Conservation (phyloP, 2,329 filamentous ascomycete genomes). For the Alternaria sp. region DNA sequence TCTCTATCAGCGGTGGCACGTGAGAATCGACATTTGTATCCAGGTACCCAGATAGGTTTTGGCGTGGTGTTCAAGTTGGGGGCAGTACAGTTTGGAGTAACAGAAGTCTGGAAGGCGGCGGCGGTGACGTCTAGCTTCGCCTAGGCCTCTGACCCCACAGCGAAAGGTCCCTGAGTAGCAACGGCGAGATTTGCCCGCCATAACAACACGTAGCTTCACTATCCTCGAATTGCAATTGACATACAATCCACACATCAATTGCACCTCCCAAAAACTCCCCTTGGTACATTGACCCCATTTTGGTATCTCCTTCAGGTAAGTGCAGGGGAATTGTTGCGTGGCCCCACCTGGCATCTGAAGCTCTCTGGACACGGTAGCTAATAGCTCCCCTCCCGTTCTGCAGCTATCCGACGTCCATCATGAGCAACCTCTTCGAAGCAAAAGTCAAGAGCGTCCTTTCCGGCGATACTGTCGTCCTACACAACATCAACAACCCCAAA, state of each 20-base stretch:
- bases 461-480: slow-evolving; percentile 88
- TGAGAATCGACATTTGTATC: neutral
- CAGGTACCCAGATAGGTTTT: neutral
- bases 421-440: slow-evolving; percentile 52
- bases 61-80: neutral
- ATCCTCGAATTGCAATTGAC: slow-evolving; percentile 8
- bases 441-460: slow-evolving; percentile 91
- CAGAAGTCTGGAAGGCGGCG: neutral
- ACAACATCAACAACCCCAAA: slow-evolving; percentile 80
- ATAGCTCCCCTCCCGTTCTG: slow-evolving; percentile 24
- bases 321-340: slow-evolving; percentile 7
- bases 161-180: slow-evolving; percentile 18
- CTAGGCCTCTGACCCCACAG: slow-evolving; percentile 25
- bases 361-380: slow-evolving; percentile 40
- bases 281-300: slow-evolving; percentile 6
- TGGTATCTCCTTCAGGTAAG: slow-evolving; percentile 17
- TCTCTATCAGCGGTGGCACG: neutral
- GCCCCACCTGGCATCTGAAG: slow-evolving; percentile 16
- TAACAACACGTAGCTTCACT: slow-evolving; percentile 24
- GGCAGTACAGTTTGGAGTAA: neutral
- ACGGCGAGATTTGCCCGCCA: slow-evolving; percentile 22
- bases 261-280: slow-evolving; percentile 4
- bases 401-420: slow-evolving; percentile 27
- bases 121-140: slow-evolving; percentile 21
- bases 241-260: slow-evolving; percentile 18